phyloP scores from a whole-genome alignment of 1,139 yeast species.

The Debaryomyces subglobosus region DNA sequence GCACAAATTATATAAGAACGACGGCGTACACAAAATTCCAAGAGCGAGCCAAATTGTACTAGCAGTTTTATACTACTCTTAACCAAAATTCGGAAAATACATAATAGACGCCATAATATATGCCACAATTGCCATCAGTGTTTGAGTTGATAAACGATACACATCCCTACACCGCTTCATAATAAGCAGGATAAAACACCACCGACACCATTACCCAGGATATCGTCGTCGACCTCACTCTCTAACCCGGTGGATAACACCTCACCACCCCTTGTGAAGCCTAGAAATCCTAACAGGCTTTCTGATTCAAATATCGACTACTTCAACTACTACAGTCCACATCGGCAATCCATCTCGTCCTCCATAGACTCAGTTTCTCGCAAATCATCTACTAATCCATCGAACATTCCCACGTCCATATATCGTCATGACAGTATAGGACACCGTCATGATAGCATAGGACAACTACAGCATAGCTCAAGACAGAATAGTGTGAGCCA shows the following conservation, averaged over 20 bases:
- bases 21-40: constrained; percentile 1
- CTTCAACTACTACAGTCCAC: constrained; percentile 8
- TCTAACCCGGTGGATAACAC: constrained; percentile 4
- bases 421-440: constrained; percentile 7
- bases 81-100: neutral
- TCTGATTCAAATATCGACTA: constrained; percentile 7
- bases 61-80: neutral
- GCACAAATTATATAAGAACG: constrained; percentile 1
- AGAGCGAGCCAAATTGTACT: neutral
- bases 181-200: constrained; percentile 9
- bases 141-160: constrained; percentile 20
- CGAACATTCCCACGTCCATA: constrained; percentile 1
- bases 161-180: no score
- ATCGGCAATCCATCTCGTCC: constrained; percentile 6
- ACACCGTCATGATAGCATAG: constrained; percentile 4
- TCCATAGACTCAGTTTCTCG: constrained; percentile 7
- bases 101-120: constrained; percentile 6
- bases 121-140: constrained; percentile 26
- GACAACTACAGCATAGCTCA: neutral
- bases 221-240: constrained; percentile 4
- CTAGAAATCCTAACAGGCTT: constrained; percentile 4
- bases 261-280: constrained; percentile 4
- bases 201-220: constrained; percentile 9
- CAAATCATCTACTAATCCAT: constrained; percentile 5
- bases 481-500: constrained; percentile 4